phyloP scores from a whole-genome alignment of 371 early-diverging fungal species.

The Mortierella sp. region DNA sequence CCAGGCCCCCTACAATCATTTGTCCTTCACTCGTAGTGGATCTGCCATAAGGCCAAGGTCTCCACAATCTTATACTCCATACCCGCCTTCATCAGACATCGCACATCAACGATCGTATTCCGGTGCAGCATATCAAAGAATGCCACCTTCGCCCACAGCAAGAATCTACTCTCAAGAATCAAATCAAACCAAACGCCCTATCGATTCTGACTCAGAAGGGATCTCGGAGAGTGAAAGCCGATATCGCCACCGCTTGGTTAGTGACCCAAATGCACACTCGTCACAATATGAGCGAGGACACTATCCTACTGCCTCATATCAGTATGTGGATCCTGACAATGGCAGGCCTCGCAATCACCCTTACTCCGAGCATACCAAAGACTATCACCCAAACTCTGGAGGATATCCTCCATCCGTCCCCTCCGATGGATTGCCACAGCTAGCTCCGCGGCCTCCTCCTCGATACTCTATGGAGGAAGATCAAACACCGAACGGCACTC shows the following conservation, averaged over 20 bases:
- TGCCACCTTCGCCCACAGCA: constrained; percentile 21
- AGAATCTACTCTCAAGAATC: constrained; percentile 19
- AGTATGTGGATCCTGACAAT: not conserved
- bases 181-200: constrained; percentile 27
- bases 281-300: not conserved
- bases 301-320: constrained; percentile 8
- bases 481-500: not conserved
- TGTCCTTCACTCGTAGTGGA: no score
- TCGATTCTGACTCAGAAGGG: constrained; percentile 27
- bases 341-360: constrained; percentile 7
- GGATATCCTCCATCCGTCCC: not conserved
- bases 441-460: constrained; percentile 34
- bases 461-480: constrained; percentile 26
- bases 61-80: no score
- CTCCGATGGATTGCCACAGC: constrained; percentile 8
- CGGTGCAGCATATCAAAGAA: constrained; percentile 8
- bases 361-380: constrained; percentile 4
- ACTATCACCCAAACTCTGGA: not conserved
- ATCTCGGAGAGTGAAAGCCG: constrained; percentile 24
- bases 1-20: no score
- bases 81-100: no score
- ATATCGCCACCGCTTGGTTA: constrained; percentile 4
- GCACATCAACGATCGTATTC: constrained; percentile 14
- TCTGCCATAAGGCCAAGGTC: no score
- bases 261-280: constrained; percentile 1